Evolutionary conservation across 2,329 filamentous ascomycete species (phyloP).

Genomic region (Apiospora koreana): DNA sequence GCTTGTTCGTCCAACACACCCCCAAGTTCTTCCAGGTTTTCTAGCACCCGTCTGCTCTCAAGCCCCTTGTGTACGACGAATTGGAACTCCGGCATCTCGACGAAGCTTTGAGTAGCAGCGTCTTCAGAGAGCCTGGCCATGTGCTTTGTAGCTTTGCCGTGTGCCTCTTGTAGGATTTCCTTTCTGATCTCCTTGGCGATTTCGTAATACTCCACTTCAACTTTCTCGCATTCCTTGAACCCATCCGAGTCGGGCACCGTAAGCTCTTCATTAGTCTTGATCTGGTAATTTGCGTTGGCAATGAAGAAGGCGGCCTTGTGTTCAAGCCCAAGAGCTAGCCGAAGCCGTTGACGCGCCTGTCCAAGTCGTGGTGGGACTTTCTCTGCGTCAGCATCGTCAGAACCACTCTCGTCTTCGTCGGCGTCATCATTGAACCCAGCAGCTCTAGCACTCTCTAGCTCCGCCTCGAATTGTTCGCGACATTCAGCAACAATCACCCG

Average conservation of each 20-base stretch:
- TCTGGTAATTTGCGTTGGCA: constrained; percentile 80
- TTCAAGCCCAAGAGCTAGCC: constrained; percentile 74
- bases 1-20: constrained; percentile 72
- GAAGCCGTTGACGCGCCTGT: constrained; percentile 65
- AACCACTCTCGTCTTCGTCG: constrained; percentile 21
- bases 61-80: constrained; percentile 62
- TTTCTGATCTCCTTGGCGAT: constrained; percentile 74
- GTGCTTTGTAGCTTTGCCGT: constrained; percentile 57
- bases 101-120: constrained; percentile 55
- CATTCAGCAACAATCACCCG: constrained; percentile 61
- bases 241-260: constrained; percentile 68
- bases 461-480: constrained; percentile 59
- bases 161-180: constrained; percentile 69
- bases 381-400: constrained; percentile 37
- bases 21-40: constrained; percentile 66
- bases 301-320: constrained; percentile 85
- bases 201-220: constrained; percentile 75
- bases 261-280: constrained; percentile 68
- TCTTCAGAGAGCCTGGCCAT: constrained; percentile 65
- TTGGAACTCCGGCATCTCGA: constrained; percentile 62
- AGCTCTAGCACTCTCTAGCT: constrained; percentile 42
- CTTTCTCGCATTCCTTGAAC: constrained; percentile 65
- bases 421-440: constrained; percentile 19
- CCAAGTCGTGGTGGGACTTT: constrained; percentile 45
- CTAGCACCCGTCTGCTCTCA: constrained; percentile 67